Evolutionary conservation across 495 filamentous ascomycete genomes (phyloP).

Genomic region (Evansstolkia leycettana): DNA sequence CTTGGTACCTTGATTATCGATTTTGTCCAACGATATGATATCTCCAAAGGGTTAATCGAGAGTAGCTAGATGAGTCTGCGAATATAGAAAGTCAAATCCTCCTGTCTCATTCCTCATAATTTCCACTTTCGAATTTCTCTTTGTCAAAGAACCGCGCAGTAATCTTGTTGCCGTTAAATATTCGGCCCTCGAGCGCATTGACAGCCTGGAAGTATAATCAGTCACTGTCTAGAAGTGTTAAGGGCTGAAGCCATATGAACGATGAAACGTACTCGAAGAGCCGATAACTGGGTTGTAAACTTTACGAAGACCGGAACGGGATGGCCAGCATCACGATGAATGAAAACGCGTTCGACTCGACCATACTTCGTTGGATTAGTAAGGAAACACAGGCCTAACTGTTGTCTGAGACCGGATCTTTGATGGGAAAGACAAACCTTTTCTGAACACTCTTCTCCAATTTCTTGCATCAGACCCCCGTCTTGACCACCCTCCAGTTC

Average conservation of each 20-base stretch:
- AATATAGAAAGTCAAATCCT: no score
- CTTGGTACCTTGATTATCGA: no score
- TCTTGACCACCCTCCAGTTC: slow-evolving; percentile 48
- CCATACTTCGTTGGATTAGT: slow-evolving; percentile 49
- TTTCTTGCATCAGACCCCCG: slow-evolving; percentile 76
- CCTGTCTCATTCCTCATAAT: slow-evolving; percentile 35
- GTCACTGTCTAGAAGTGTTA: no score
- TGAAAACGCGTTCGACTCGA: slow-evolving; percentile 68
- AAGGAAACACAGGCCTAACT: slow-evolving; percentile 3
- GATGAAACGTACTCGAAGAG: slow-evolving; percentile 53
- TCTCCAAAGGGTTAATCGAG: no score
- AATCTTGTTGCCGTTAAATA: slow-evolving; percentile 80
- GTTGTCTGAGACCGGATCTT: neutral
- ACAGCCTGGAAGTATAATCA: slow-evolving; percentile 72
- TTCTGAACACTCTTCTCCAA: slow-evolving; percentile 80
- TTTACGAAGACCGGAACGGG: slow-evolving; percentile 73
- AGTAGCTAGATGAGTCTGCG: no score
- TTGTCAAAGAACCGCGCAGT: slow-evolving; percentile 63
- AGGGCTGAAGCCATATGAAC: neutral
- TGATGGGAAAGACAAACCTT: slow-evolving; percentile 37
- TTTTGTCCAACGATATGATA: no score
- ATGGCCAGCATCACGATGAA: slow-evolving; percentile 42
- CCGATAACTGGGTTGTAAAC: slow-evolving; percentile 71
- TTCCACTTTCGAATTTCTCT: slow-evolving; percentile 65
- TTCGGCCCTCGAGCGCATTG: slow-evolving; percentile 69